phyloP scores from a whole-genome alignment of 73 alveolate genomes.

The Tetrahymena borealis region DNA sequence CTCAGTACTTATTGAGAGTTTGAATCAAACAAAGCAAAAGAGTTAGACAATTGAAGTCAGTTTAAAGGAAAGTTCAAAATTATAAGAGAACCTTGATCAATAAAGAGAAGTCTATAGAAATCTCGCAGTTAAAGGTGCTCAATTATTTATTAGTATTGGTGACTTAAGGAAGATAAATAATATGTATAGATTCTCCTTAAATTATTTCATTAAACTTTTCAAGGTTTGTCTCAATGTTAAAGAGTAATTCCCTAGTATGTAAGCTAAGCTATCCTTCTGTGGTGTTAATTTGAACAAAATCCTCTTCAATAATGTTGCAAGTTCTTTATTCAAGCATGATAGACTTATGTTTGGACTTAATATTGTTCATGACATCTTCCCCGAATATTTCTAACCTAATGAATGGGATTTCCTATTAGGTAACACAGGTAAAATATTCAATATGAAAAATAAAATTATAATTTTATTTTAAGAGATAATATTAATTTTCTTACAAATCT shows the following conservation, averaged over 20 bases:
- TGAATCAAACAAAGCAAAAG: conserved; percentile 88
- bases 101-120: conserved; percentile 95
- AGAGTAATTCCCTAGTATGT: conserved; percentile 60
- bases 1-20: conserved; percentile 93
- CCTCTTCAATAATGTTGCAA: conserved; percentile 59
- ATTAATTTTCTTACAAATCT: background rate
- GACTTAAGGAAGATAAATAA: conserved; percentile 92
- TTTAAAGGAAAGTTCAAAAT: conserved; percentile 19
- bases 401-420: conserved; percentile 99
- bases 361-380: conserved; percentile 86
- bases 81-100: conserved; percentile 60
- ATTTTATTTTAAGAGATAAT: background rate
- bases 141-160: conserved; percentile 91
- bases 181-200: conserved; percentile 98
- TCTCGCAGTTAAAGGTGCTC: conserved; percentile 90
- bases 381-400: conserved; percentile 72
- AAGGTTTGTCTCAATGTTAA: conserved; percentile 80
- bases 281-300: conserved; percentile 1
- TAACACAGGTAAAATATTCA: conserved; percentile 39
- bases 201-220: conserved; percentile 89
- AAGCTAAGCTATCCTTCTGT: conserved; percentile 74
- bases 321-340: conserved; percentile 97
- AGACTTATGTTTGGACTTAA: conserved; percentile 95
- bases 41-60: conserved; percentile 39
- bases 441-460: no score